Base-by-base conservation (phyloP, 495 filamentous ascomycete genomes). In the Penicillium odoratum region DNA sequence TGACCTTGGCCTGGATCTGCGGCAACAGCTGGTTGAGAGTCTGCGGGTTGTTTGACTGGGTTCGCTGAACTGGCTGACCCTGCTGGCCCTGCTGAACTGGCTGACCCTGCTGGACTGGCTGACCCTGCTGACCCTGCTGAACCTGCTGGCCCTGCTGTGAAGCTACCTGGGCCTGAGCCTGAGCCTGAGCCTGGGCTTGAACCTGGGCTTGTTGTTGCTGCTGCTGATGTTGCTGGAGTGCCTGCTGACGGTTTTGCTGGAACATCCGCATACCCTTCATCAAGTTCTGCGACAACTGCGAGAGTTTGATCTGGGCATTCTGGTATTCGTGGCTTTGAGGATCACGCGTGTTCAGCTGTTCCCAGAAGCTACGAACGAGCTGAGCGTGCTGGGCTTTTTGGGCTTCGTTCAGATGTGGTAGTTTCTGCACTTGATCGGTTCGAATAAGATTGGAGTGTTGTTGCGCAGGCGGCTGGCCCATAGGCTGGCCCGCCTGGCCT, bases 371-470 rank as follows among this genome's bases (percentile, higher is more conserved):
- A 16, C 80, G 78, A 11, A 93, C 78, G 3, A 88, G 79, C 46
- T 78, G 70, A 51, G 88, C 81, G 57, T 91, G 91, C 65, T 88
- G 87, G 8, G 63, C 55, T 61, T 86, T 89, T 52, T 89, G 85
- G 11, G 87, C 80, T 4, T 85, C 80, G 11, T 69, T 74, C 51
- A 84, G 74, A 62, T 77, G 71, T 10, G 73, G 72, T 7, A 83
- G 70, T 54, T 80, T 81, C 53, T 75, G 73, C 9, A 83, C 78
- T 48, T 81, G 76, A 21, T 83, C 80, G 30, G 79, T 79, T 31
- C 74, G 78, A 45, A 82, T 79, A 46, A 83, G 64, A 48, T 78
- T 78, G 7, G 76, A 73, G 44, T 78, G 73, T 57, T 80, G 75
- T 55, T 70, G 72, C 48, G 75, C 69, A 51, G 63, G 64, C 8